Conservation (phyloP, 106 monocot genomes). For the Posidonia australis region DNA sequence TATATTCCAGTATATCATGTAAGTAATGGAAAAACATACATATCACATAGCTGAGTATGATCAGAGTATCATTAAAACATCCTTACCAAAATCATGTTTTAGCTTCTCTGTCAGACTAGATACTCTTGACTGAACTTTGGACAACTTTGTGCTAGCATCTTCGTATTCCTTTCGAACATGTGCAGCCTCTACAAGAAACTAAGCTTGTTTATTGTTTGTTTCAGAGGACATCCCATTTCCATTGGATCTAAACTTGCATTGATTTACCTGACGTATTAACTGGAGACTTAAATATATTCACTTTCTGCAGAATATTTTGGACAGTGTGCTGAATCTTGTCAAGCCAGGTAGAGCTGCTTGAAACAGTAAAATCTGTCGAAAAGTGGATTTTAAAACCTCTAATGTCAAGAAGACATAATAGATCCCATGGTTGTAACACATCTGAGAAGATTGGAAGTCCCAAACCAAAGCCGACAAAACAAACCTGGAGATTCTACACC, state of each 20-base stretch:
- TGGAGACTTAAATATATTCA: conserved; percentile 84
- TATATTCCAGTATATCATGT: not conserved
- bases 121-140: conserved; percentile 81
- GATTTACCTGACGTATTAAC: conserved; percentile 74
- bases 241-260: not conserved
- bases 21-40: not conserved
- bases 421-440: not conserved
- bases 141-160: conserved; percentile 74
- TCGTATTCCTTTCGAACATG: conserved; percentile 85
- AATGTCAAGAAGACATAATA: not conserved
- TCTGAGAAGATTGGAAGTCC: not conserved
- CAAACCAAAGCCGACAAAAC: not conserved
- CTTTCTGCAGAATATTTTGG: conserved; percentile 51
- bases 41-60: too few species aligned
- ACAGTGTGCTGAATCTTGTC: conserved; percentile 72
- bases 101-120: conserved; percentile 63
- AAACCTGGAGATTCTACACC: conserved; percentile 47
- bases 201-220: not conserved
- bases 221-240: not conserved
- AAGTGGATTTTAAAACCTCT: too few species aligned
- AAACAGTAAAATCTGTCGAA: conserved; percentile 29
- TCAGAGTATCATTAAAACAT: not conserved
- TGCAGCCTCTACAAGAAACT: conserved; percentile 43
- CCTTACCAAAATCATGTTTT: conserved; percentile 86
- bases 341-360: conserved; percentile 50